Evolutionary conservation across 371 early-diverging fungal genomes (phyloP).

Genomic region (Mortierella polycephala): DNA sequence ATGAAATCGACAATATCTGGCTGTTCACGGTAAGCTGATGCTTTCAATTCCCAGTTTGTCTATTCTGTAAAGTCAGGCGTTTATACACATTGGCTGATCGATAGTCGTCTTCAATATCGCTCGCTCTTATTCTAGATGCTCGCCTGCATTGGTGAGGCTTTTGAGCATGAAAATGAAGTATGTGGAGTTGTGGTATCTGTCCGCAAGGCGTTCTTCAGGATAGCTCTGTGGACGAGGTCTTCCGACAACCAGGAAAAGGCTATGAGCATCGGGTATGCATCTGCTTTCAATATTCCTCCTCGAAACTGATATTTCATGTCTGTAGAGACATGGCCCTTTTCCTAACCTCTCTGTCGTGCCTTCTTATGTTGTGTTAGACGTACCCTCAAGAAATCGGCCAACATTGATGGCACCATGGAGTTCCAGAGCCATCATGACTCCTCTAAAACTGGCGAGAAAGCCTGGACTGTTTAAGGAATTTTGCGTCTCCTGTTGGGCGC

Average conservation of each 20-base stretch:
- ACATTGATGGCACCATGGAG: slow-evolving; percentile 40
- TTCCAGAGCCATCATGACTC: slow-evolving; percentile 49
- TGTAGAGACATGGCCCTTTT: not conserved
- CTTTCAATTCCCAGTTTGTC: slow-evolving; percentile 1
- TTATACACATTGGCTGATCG: not conserved
- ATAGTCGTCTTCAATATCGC: no score
- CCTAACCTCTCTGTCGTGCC: not conserved
- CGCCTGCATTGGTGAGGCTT: slow-evolving; percentile 92
- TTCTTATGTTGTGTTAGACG: slow-evolving; percentile 23
- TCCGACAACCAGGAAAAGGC: slow-evolving; percentile 72
- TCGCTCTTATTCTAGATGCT: slow-evolving; percentile 66
- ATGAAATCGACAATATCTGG: slow-evolving; percentile 88
- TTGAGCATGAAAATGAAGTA: slow-evolving; percentile 83
- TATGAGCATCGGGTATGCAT: slow-evolving; percentile 73
- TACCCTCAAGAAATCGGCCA: slow-evolving; percentile 39
- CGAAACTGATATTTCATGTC: not conserved
- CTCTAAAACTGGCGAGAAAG: slow-evolving; percentile 29
- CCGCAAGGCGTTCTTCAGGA: slow-evolving; percentile 82
- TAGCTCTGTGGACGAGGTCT: slow-evolving; percentile 91
- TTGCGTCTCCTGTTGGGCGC: not conserved
- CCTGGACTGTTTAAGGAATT: slow-evolving; percentile 44
- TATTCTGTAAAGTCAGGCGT: not conserved
- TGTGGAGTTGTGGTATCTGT: slow-evolving; percentile 93
- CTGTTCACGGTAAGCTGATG: slow-evolving; percentile 74
- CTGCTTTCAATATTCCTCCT: not conserved